Evolutionary conservation across 1,284 basidiomycete genomes (phyloP), one percentile per base, ranked within the genome.

Genomic region (Fomitiporia mediterranea): DNA sequence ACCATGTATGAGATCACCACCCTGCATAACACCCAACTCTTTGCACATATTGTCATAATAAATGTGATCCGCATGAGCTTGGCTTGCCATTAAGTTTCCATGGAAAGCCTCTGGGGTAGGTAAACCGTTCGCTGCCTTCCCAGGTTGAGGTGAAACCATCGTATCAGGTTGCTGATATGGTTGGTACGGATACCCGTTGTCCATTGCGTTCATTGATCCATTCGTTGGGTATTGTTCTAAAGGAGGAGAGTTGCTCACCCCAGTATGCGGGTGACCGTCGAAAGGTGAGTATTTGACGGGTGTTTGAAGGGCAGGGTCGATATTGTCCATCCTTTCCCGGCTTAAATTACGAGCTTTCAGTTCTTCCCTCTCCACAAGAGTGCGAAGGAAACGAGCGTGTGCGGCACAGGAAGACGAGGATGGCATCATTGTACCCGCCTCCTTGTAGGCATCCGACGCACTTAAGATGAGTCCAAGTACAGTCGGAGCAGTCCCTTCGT

Each of bases 311-410:
- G 50, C 13, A 15, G 60, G 57, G 38, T 58, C 57, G 39, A 61
- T 58, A 38, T 58, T 50, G 21, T 51, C 51, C 52, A 53, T 21
- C 38, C 71, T 66, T 35, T 73, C 72, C 53, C 67, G 69, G 60
- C 73, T 72, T 60, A 58, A 66, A 64, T 72, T 76, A 53, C 79
- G 78, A 53, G 74, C 68, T 63, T 78, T 79, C 64, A 81, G 76
- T 59, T 77, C 74, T 62, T 89, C 84, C 61, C 80, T 78, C n/a
- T 74, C 74, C 25, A 90, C 75, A 46, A 91, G 73, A 53, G 78
- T 81, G 63, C 81, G 80, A 43, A 91, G 72, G 71, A 91, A 91
- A 40, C 88, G 83, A 39, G 86, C 80, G 64, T 91, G 89, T 62
- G 83, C 82, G 34, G 79, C 78, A 7, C 84, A 82, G 25, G 80